phyloP scores from a whole-genome alignment of 441 rosid species.

The Macaranga tanarius region DNA sequence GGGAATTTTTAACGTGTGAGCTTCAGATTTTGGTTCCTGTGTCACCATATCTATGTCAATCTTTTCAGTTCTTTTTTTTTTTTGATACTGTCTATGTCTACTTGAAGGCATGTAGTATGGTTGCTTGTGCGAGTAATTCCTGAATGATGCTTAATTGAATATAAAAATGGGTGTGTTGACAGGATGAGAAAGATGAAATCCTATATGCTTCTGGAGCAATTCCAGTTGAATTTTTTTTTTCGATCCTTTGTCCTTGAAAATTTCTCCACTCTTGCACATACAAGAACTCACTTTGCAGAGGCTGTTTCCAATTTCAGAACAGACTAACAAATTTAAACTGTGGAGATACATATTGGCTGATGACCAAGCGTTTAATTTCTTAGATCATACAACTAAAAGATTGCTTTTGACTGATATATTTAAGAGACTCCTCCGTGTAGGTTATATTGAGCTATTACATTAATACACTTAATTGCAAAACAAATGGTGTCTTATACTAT shows the following conservation, averaged over 20 bases:
- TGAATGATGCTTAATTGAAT: neutral
- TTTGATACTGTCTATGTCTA: neutral
- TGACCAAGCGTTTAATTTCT: constrained; percentile 1
- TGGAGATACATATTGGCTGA: neutral
- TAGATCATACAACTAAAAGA: neutral
- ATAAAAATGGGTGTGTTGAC: neutral
- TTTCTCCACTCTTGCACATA: neutral
- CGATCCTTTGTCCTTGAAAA: neutral
- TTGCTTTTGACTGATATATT: neutral
- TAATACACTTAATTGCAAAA: neutral
- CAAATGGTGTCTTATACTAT: neutral
- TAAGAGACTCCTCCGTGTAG: neutral
- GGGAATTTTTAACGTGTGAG: constrained; percentile 23
- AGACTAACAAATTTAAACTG: neutral
- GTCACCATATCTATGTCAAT: neutral
- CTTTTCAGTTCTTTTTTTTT: neutral
- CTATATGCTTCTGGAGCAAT: neutral
- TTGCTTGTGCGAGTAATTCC: neutral
- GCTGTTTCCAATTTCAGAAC: neutral
- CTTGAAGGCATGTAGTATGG: neutral
- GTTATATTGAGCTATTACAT: neutral
- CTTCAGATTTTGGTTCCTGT: constrained; percentile 11
- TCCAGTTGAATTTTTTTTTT: neutral
- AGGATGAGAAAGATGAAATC: neutral
- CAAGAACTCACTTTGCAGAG: neutral